These are phyloP conservation scores for Periconia macrospinosa DNA, from an alignment of 2,329 filamentous ascomycete species.

Conservation along the genomic window DNA sequence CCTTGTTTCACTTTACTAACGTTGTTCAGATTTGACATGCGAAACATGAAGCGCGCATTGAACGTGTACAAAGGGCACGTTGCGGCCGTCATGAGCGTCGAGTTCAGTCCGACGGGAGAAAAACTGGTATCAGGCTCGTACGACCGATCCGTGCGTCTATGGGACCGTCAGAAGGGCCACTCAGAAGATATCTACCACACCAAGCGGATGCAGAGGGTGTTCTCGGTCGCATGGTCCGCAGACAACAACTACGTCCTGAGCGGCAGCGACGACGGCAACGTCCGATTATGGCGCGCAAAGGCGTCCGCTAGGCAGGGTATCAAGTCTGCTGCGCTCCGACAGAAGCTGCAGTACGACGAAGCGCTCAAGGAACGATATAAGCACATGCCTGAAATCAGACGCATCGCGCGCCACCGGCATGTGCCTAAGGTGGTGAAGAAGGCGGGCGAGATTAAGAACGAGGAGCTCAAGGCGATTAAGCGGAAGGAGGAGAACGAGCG, in stretches of 20 bases:
- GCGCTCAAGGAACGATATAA: constrained; percentile 80
- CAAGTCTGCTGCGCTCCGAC: constrained; percentile 80
- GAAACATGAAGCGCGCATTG: constrained; percentile 81
- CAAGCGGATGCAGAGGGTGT: constrained; percentile 95
- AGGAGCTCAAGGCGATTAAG: constrained; percentile 87
- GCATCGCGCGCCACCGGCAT: constrained; percentile 90
- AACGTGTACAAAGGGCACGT: constrained; percentile 92
- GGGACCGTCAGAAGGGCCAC: constrained; percentile 78
- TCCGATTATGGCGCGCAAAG: constrained; percentile 84
- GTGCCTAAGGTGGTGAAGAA: constrained; percentile 94
- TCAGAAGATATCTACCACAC: constrained; percentile 95
- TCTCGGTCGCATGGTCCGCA: constrained; percentile 80
- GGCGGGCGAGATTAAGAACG: constrained; percentile 88
- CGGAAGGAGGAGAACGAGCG: constrained; percentile 91
- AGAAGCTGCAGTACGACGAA: constrained; percentile 89
- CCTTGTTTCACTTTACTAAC: constrained; percentile 3
- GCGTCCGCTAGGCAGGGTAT: constrained; percentile 82
- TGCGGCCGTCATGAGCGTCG: constrained; percentile 91
- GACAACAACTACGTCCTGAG: constrained; percentile 89
- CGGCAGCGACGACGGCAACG: constrained; percentile 91
- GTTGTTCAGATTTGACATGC: constrained; percentile 78
- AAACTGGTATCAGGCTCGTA: constrained; percentile 90
- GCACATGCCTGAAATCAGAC: constrained; percentile 94
- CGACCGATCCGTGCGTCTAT: constrained; percentile 84
- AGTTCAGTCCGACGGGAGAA: constrained; percentile 92